phyloP scores from a whole-genome alignment of 148 eudicot genomes.

The Nyssa sinensis region DNA sequence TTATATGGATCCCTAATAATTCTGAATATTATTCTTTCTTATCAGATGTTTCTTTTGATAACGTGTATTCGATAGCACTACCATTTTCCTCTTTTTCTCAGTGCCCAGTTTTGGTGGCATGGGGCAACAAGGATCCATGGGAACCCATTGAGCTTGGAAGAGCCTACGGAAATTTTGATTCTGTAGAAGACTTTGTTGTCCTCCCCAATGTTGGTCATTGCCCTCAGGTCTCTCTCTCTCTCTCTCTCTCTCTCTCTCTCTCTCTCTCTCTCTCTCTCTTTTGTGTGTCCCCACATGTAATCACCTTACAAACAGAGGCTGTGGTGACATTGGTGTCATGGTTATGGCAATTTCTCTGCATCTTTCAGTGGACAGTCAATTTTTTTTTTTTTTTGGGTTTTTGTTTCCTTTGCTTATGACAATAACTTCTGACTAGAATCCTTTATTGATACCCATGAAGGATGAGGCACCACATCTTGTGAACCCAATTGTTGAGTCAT shows the following conservation, averaged over 20 bases:
- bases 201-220: conserved; percentile 95
- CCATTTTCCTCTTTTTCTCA: conserved; percentile 19
- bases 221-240: conserved; percentile 31
- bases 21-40: not conserved
- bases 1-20: conserved; percentile 1
- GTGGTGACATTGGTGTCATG: no score
- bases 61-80: not conserved
- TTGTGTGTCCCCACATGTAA: no score
- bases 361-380: no score
- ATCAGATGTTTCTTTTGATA: no score
- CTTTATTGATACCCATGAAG: conserved; percentile 27
- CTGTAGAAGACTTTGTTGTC: conserved; percentile 83
- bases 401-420: no score
- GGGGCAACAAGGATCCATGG: conserved; percentile 99
- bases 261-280: not conserved
- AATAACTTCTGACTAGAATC: not conserved
- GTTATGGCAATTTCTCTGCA: no score
- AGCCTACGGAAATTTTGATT: conserved; percentile 64
- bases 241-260: conserved; percentile 8
- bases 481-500: conserved; percentile 51
- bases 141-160: conserved; percentile 90
- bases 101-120: conserved; percentile 95
- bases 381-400: no score
- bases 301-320: no score
- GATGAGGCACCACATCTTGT: conserved; percentile 94